Base-by-base conservation (phyloP, 352 stramenopile species). In the Pythium monospermum region DNA sequence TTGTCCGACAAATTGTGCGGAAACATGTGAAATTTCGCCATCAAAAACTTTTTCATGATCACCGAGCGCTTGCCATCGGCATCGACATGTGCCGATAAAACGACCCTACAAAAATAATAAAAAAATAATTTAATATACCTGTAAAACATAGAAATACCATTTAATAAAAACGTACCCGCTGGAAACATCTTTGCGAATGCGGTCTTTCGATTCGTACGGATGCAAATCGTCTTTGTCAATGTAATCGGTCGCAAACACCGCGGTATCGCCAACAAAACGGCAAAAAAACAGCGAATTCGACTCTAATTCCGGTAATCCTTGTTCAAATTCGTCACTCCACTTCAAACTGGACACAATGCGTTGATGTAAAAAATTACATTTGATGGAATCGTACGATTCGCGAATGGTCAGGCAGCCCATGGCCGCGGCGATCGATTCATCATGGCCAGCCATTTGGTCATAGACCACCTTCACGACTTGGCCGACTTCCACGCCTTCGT, bases 21-120 rank as follows among this genome's bases (percentile, higher is more conserved):
- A 44, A 78, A 84, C 75, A 89, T 82, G 71, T 89, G 78, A 54
- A 76, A 87, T 60, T 87, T 89, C 27, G 75, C 73, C 75, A 89
- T 83, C 47, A 86, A 48, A 30, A 83, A 89, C 12, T 77, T 75
- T 52, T 90, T 90, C 75, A 90, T 87, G 50, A 90, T 71, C 15
- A 90, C 76, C 18, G 49, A 87, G 44, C 79, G 76, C 42, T 78
- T 84, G 46, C 78, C 78, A 15, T 82, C 52, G 3, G 56, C 67
- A 64, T 86, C 76, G 1, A 71, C 67, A 48, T 90, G 72, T 10
- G 72, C 66, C 1, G 73, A 79, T 13, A 90, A 57, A 59, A 90
- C 78, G 36, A 87, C 78, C 30, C 76, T 72, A 33, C 6, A 50
- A 1, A 19, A 18, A 40, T 21, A 36, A 25, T 18, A 35, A 46